Evolutionary conservation across 2,329 filamentous ascomycete species (phyloP).

Genomic region (Paraconiothyrium sp.): DNA sequence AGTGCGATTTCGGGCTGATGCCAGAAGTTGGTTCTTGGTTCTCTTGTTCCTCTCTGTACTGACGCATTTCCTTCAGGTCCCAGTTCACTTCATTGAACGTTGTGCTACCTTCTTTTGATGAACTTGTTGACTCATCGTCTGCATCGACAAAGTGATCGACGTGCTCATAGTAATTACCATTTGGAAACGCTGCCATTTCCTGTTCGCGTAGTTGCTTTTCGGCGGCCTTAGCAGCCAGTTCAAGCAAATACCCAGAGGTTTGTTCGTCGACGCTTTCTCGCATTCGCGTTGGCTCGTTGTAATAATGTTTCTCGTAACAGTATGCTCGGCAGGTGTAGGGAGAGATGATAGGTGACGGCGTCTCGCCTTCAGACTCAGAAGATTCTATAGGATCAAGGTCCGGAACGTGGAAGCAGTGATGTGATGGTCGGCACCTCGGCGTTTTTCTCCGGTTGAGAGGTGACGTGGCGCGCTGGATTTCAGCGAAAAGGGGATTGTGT

Average conservation of each 20-base stretch:
- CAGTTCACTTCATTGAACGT: conserved; percentile 73
- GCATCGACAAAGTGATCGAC: conserved; percentile 77
- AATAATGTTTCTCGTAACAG: conserved; percentile 61
- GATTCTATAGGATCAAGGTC: conserved; percentile 70
- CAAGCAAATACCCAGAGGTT: conserved; percentile 79
- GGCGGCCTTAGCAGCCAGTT: conserved; percentile 80
- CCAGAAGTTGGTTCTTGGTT: conserved; percentile 49
- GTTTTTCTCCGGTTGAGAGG: conserved; percentile 45
- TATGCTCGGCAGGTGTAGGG: conserved; percentile 57
- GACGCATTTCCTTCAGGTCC: conserved; percentile 83
- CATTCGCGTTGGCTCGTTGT: conserved; percentile 64
- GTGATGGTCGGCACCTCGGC: conserved; percentile 48
- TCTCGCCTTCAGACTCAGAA: conserved; percentile 64
- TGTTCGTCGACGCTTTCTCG: conserved; percentile 77
- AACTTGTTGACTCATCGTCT: conserved; percentile 57
- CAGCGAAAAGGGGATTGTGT: conserved; percentile 46
- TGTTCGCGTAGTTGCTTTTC: conserved; percentile 82
- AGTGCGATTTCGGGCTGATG: conserved; percentile 41
- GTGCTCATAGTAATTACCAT: conserved; percentile 72
- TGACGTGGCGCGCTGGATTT: conserved; percentile 48
- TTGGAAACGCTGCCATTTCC: conserved; percentile 79
- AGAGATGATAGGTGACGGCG: conserved; percentile 57
- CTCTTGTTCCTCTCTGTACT: conserved; percentile 70
- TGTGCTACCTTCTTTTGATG: conserved; percentile 62
- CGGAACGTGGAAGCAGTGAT: conserved; percentile 68